These are phyloP conservation scores for Agaricus subrufescens DNA, from an alignment of 768 basidiomycete genomes.

Conservation along the genomic window DNA sequence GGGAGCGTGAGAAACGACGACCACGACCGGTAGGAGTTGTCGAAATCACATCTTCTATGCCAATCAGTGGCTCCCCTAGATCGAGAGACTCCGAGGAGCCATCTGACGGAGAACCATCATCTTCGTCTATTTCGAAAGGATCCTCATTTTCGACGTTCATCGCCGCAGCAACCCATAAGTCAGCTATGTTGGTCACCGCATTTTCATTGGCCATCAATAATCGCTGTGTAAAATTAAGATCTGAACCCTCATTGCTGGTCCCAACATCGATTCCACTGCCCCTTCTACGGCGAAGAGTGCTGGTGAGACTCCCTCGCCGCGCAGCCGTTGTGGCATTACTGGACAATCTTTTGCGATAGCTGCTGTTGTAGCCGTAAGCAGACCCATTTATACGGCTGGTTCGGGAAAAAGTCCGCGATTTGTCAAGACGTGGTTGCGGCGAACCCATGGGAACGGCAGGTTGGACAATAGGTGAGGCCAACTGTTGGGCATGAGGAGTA, in stretches of 20 bases:
- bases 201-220: slow-evolving; percentile 92
- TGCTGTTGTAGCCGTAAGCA: slow-evolving; percentile 70
- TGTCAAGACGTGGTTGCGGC: slow-evolving; percentile 35
- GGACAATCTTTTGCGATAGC: slow-evolving; percentile 50
- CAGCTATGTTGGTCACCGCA: slow-evolving; percentile 90
- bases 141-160: slow-evolving; percentile 93
- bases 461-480: slow-evolving; percentile 26
- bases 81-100: slow-evolving; percentile 32
- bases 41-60: not conserved
- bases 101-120: slow-evolving; percentile 9
- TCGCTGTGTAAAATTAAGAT: slow-evolving; percentile 85
- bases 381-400: slow-evolving; percentile 67
- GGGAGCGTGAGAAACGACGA: slow-evolving; percentile 4
- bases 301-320: slow-evolving; percentile 52
- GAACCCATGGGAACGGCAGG: slow-evolving; percentile 42
- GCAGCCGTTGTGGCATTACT: slow-evolving; percentile 40
- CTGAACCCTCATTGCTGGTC: slow-evolving; percentile 31
- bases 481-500: slow-evolving; percentile 34
- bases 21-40: slow-evolving; percentile 3
- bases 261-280: slow-evolving; percentile 45
- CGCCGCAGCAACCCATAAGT: slow-evolving; percentile 96
- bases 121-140: slow-evolving; percentile 57
- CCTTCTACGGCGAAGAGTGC: slow-evolving; percentile 46
- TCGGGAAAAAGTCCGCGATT: slow-evolving; percentile 45
- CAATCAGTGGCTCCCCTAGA: slow-evolving; percentile 20